Base-by-base conservation (phyloP, 129 eudicot genomes). In the Erigeron canadensis region DNA sequence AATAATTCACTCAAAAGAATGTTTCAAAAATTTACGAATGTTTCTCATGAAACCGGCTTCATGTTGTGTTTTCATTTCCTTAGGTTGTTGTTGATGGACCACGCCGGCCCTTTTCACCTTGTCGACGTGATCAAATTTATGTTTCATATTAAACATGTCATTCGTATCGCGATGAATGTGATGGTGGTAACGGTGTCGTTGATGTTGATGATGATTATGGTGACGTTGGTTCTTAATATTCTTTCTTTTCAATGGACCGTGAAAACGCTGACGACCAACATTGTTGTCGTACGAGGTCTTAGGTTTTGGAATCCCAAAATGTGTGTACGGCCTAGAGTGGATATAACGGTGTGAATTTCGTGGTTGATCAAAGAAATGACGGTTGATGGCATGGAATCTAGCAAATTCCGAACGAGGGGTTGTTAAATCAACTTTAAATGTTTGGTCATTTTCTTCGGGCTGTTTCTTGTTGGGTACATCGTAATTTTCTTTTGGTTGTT, bases 321-420 rank as follows among this genome's bases (percentile, higher is more conserved):
- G 74, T 11, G 34, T 47, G 73, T 65, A 16, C 12, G 73, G 58
- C 23, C 48, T 72, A 2, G 53, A 57, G 39, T 75, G 79, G 3
- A 0, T 58, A 37, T 62, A 60, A 61, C 42, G 69, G 3, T 17
- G 3, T 17, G 46, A 45, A 21, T 9, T 59, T 13, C 76, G 66
- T 46, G 70, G 63, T 21, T 76, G 56, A 40, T 76, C 56, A 50
- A 37, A 76, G 62, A 57, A 76, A 18, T n/a, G 80, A 19, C 75
- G 80, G 53, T 76, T 76, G 23, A 76, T 76, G 61, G 75, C 80
- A 5, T 76, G 80, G 3, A 67, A 76, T 60, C 69, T 76, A 5
- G 80, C 80, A 13, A 45, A 58, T 34, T 76, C 80, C 8, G 63
- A 38, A 7, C 75, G 54, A 34, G 75, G 80, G 17, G 78, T 74